Evolutionary conservation across 2,329 filamentous ascomycete genomes (phyloP).

Genomic region (Mycosphaerelloides madeirae): DNA sequence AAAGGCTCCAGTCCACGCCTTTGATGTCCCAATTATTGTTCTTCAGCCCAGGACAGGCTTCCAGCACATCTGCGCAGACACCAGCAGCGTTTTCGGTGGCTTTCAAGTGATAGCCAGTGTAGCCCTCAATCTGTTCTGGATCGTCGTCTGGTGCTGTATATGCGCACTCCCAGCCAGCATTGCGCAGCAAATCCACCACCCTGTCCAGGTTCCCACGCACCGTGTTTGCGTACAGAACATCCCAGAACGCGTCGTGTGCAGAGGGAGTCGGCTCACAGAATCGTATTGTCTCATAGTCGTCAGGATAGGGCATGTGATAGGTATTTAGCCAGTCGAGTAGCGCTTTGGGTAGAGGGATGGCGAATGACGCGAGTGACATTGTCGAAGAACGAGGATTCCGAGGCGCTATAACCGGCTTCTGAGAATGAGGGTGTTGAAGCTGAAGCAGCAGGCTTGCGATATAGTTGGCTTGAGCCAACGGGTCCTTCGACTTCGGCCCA

Average conservation of each 20-base stretch:
- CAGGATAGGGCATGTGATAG: constrained; percentile 67
- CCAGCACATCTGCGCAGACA: constrained; percentile 64
- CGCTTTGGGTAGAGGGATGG: constrained; percentile 59
- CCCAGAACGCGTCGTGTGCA: constrained; percentile 76
- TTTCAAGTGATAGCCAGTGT: constrained; percentile 59
- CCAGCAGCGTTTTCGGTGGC: constrained; percentile 53
- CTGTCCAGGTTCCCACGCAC: constrained; percentile 69
- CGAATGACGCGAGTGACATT: constrained; percentile 35
- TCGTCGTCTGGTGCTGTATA: constrained; percentile 62
- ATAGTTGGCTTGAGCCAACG: constrained; percentile 70
- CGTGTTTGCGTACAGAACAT: constrained; percentile 67
- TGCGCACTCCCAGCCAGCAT: constrained; percentile 74
- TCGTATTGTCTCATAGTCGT: constrained; percentile 62
- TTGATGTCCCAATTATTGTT: constrained; percentile 75
- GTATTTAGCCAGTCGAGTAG: constrained; percentile 78
- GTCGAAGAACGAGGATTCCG: constrained; percentile 10
- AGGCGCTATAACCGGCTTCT: constrained; percentile 17
- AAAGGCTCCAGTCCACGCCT: constrained; percentile 76
- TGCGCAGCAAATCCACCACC: constrained; percentile 63
- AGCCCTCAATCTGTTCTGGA: constrained; percentile 57
- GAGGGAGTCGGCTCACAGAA: constrained; percentile 67
- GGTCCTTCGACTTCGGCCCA: constrained; percentile 48
- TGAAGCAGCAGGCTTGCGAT: constrained; percentile 73
- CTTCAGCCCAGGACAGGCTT: constrained; percentile 64
- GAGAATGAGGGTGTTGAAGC: constrained; percentile 63